phyloP scores from a whole-genome alignment of 2,329 filamentous ascomycete genomes.

The Fusarium bulbicola region DNA sequence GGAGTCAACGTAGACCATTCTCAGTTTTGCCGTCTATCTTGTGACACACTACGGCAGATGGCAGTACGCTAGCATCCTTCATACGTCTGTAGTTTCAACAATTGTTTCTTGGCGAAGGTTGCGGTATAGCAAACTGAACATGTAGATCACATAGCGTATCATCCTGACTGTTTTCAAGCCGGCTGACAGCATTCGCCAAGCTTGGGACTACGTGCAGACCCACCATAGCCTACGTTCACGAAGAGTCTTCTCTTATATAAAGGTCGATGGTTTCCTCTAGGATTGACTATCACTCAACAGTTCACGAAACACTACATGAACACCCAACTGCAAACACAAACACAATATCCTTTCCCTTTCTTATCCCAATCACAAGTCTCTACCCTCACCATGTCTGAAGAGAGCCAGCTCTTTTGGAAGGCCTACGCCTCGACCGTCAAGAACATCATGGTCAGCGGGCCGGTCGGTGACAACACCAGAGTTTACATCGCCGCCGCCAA shows the following conservation, averaged over 20 bases:
- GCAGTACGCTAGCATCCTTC: fast-evolving
- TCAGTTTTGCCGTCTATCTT: not conserved
- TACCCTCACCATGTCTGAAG: not conserved
- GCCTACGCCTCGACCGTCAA: not conserved
- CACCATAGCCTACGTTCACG: fast-evolving
- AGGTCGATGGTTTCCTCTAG: fast-evolving
- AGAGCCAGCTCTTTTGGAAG: not conserved
- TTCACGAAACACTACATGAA: not conserved
- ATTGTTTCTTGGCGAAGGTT: not conserved
- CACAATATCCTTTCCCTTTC: not conserved
- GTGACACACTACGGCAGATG: fast-evolving
- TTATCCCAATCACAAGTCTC: fast-evolving
- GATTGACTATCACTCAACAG: not conserved
- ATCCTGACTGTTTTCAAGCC: fast-evolving
- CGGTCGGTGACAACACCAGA: not conserved
- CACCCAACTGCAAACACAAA: not conserved
- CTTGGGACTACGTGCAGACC: fast-evolving
- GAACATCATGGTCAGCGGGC: not conserved
- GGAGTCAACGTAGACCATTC: fast-evolving
- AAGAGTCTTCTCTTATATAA: not conserved
- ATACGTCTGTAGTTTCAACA: fast-evolving
- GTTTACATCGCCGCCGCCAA: not conserved
- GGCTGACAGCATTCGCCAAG: not conserved
- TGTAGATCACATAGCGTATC: not conserved
- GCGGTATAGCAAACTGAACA: fast-evolving